A percentile compares a stretch with the other conserved stretches of the same genome.
phyloP scores from a whole-genome alignment of 441 rosid genomes.

The Rhodomyrtus psidioides region DNA sequence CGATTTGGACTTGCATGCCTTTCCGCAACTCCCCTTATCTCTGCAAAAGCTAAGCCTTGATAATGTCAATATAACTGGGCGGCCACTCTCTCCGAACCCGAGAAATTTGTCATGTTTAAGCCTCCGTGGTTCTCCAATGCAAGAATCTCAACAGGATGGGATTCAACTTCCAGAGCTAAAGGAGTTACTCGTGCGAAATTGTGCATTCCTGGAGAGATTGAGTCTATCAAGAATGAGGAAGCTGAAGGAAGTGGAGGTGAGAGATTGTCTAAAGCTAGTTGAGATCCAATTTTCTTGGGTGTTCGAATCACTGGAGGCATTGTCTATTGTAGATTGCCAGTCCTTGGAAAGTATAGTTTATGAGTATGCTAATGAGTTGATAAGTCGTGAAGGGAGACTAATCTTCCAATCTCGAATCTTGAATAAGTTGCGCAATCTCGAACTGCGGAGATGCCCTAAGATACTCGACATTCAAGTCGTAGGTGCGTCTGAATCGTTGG shows the following conservation, averaged over 20 bases:
- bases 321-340: fast-evolving
- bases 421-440: neutral
- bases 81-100: fast-evolving
- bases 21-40: neutral
- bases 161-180: neutral
- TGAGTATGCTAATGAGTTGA: neutral
- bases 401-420: neutral
- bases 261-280: fast-evolving
- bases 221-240: neutral
- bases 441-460: neutral
- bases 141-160: neutral
- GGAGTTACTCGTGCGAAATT: fast-evolving
- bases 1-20: neutral
- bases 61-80: neutral
- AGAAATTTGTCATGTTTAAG: neutral
- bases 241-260: neutral
- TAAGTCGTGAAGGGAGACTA: neutral
- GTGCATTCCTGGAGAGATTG: neutral
- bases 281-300: neutral
- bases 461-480: neutral
- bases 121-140: neutral
- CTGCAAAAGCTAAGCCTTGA: neutral
- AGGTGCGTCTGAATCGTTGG: neutral
- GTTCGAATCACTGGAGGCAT: neutral
- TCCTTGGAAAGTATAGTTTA: neutral